Percentiles rank a stretch among this genome's conserved stretches.
These are phyloP conservation scores for Aspergillus wentii DNA, from an alignment of 495 filamentous ascomycete species.

Conservation along the genomic window DNA sequence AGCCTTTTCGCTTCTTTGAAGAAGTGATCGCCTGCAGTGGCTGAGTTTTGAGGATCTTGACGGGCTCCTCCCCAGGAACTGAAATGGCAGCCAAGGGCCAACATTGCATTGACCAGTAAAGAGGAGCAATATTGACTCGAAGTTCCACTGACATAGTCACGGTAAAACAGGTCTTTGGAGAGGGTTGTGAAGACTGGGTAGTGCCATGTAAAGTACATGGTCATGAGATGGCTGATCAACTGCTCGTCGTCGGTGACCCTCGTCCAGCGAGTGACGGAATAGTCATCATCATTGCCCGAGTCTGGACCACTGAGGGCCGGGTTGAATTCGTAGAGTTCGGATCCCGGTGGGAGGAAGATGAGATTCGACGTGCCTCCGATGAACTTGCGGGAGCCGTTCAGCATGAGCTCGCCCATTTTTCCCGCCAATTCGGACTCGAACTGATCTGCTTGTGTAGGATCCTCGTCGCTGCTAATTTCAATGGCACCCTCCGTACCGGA, in stretches of 20 bases:
- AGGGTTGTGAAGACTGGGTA: constrained; percentile 95
- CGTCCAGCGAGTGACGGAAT: constrained; percentile 78
- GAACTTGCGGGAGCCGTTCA: constrained; percentile 88
- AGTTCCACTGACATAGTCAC: constrained; percentile 71
- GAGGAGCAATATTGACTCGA: constrained; percentile 75
- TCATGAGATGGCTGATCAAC: constrained; percentile 81
- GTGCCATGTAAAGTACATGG: constrained; percentile 98
- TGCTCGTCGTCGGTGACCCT: constrained; percentile 73
- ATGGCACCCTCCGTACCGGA: constrained; percentile 9
- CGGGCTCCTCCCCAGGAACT: constrained; percentile 70
- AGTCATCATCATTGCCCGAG: constrained; percentile 6
- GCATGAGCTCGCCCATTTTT: constrained; percentile 88
- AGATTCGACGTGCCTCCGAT: constrained; percentile 94
- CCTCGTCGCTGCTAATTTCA: constrained; percentile 23
- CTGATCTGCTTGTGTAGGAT: constrained; percentile 37
- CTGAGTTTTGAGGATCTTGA: constrained; percentile 61
- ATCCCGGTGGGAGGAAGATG: constrained; percentile 65
- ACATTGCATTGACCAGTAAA: constrained; percentile 89
- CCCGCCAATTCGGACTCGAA: constrained; percentile 85
- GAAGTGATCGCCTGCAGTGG: constrained; percentile 94
- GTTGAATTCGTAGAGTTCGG: constrained; percentile 45
- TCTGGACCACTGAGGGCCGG: constrained; percentile 15
- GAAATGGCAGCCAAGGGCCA: constrained; percentile 95
- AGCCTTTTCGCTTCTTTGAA: constrained; percentile 92
- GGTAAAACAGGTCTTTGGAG: constrained; percentile 83